A percentile compares a stretch with the other conserved stretches of the same genome.
phyloP scores from a whole-genome alignment of 2,329 filamentous ascomycete genomes.

The Claviceps sp. region DNA sequence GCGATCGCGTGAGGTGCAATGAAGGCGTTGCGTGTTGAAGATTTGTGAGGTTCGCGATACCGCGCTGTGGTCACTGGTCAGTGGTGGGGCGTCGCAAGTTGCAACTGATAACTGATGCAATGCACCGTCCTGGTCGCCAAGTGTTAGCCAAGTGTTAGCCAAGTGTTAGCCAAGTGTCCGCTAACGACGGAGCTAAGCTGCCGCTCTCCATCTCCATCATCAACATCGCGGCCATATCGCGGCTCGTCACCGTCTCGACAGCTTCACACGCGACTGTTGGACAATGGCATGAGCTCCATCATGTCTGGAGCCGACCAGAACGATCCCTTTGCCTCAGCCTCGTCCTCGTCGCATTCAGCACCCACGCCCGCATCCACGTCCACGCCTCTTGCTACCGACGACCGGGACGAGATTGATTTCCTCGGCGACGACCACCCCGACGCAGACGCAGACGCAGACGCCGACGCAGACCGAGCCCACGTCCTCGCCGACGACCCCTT shows the following conservation, averaged over 20 bases:
- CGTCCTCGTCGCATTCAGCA: constrained; percentile 17
- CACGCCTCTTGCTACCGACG: constrained; percentile 19
- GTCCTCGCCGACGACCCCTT: constrained; percentile 39
- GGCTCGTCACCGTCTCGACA: not conserved
- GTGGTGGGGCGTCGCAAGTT: too few species aligned
- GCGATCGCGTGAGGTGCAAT: too few species aligned
- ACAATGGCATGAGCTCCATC: constrained; percentile 26
- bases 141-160: too few species aligned
- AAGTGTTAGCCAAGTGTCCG: too few species aligned
- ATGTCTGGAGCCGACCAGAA: constrained; percentile 26
- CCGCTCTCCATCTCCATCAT: too few species aligned
- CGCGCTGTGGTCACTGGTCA: too few species aligned
- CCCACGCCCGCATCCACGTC: constrained; percentile 13
- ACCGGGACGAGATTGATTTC: constrained; percentile 34
- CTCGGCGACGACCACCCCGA: constrained; percentile 14
- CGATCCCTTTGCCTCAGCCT: constrained; percentile 14
- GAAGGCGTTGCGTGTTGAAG: too few species aligned
- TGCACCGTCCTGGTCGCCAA: too few species aligned
- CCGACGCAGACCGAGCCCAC: constrained; percentile 13
- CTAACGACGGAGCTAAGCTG: too few species aligned
- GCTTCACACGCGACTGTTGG: constrained; percentile 1
- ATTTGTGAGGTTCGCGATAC: too few species aligned
- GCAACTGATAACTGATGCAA: too few species aligned
- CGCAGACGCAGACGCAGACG: constrained; percentile 9
- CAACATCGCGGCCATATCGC: not conserved